Base-by-base conservation (phyloP, 208 protist species). In the Leishmania martiniquensis region DNA sequence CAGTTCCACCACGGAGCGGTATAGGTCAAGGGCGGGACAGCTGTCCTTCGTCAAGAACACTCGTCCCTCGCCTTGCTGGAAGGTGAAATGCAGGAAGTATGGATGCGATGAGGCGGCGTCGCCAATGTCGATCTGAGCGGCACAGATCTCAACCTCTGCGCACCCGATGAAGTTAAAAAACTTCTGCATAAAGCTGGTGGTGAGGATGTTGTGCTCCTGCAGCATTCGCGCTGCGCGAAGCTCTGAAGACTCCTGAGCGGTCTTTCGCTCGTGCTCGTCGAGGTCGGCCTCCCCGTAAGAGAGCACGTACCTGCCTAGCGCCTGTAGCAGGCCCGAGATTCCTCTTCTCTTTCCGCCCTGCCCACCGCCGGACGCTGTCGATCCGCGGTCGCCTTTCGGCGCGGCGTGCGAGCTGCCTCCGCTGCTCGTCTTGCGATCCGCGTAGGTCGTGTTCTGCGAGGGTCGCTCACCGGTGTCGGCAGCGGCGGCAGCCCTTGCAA, bases 71-170 rank as follows among this genome's bases (percentile, higher is more conserved):
- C 83, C 89, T 5, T 91, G 86, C 69, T 91, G 87, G 59, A 93
- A 95, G 4, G 86, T 87, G 29, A 87, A 78, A 79, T 94, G 91
- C 42, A 98, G 70, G 67, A 96, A 95, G 76, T 96, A 98, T 49
- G 90, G 91, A 54, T 95, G 91, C 37, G 67, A 68, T 9, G 88
- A 81, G 4, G 80, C 87, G 6, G 81, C 87, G 5, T 86, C 88
- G 52, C 94, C 94, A 47, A 98, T 81, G 72, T 96, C 89, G 13
- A 98, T 54, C 42, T 88, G 86, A n/a, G 87, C 87, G 32, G 84
- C 81, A 72, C 80, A 95, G 25, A 95, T 76, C 79, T 98, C 93
- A 6, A 96, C 54, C 81, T 98, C 93, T 1, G 96, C 78, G 54
- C 87, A 82, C 25, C 80, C 83, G 51, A 98, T 90, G 68, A 96